Conservation (phyloP, 1,139 yeast genomes). For the Taiozyma onychis region DNA sequence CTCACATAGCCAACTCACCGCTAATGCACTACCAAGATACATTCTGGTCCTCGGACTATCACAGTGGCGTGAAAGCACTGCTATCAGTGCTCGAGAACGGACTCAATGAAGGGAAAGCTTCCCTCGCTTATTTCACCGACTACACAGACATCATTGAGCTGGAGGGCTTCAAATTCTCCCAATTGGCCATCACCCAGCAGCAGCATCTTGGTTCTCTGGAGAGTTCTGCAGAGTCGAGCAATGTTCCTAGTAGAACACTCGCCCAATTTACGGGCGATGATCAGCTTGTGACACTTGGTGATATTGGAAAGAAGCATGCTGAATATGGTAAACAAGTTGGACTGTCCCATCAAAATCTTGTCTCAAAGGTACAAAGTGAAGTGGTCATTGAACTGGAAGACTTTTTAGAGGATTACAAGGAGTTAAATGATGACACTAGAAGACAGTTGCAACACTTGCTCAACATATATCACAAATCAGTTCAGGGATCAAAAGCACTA, state of each 20-base stretch:
- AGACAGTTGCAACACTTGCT: conserved; percentile 7
- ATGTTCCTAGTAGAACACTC: not conserved
- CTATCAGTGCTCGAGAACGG: conserved; percentile 16
- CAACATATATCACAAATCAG: conserved; percentile 9
- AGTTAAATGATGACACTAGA: conserved; percentile 9
- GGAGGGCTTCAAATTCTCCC: conserved; percentile 8
- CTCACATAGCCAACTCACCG: not conserved
- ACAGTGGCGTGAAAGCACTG: conserved; percentile 24
- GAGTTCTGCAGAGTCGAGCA: not conserved
- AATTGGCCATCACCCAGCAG: conserved; percentile 6
- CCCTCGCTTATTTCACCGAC: conserved; percentile 14
- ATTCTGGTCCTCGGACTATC: conserved; percentile 27
- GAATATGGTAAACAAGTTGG: conserved; percentile 3
- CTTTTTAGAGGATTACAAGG: conserved; percentile 18
- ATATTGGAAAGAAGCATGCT: conserved; percentile 6
- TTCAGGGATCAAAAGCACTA: conserved; percentile 2
- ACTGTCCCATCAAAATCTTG: conserved; percentile 3
- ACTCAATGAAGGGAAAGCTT: conserved; percentile 13
- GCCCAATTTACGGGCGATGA: not conserved
- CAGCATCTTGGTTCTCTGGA: conserved; percentile 4
- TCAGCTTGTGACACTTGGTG: conserved; percentile 5
- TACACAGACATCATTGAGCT: conserved; percentile 14
- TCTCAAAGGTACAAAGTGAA: conserved; percentile 12
- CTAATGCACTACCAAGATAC: conserved; percentile 13
- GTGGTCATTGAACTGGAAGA: conserved; percentile 12